Percentiles rank a stretch among this genome's conserved stretches.
phyloP scores from a whole-genome alignment of 345 rosid species.

The Acer saccharum region DNA sequence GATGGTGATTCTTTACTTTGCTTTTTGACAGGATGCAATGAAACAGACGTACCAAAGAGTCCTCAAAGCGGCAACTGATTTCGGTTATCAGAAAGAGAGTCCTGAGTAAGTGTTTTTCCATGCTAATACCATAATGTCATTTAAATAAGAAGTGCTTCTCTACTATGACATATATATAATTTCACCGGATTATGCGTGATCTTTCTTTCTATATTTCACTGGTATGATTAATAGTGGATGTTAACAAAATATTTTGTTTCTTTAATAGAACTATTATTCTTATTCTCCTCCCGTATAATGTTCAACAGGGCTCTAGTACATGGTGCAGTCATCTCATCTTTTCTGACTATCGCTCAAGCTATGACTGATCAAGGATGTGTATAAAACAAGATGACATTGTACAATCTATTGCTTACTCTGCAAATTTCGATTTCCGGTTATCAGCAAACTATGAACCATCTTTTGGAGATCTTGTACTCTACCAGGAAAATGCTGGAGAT shows the following conservation, averaged over 20 bases:
- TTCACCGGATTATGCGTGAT: no score
- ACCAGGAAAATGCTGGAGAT: slow-evolving; percentile 5
- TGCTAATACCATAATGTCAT: no score
- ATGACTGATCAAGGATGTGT: slow-evolving; percentile 99
- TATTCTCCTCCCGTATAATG: not conserved
- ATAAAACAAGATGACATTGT: slow-evolving; percentile 32
- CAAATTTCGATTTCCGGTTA: slow-evolving; percentile 1
- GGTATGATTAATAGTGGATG: not conserved
- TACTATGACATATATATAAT: not conserved
- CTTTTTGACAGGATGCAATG: slow-evolving; percentile 80
- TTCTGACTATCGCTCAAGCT: slow-evolving; percentile 92
- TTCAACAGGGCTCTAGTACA: slow-evolving; percentile 76
- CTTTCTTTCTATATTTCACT: not conserved
- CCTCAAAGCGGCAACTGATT: slow-evolving; percentile 89
- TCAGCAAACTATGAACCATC: not conserved
- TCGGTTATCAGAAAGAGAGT: slow-evolving; percentile 90
- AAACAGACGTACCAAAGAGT: slow-evolving; percentile 89
- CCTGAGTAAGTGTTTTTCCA: slow-evolving; percentile 74
- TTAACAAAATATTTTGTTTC: not conserved
- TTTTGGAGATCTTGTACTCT: not conserved
- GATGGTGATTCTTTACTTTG: slow-evolving; percentile 11
- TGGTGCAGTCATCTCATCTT: slow-evolving; percentile 89
- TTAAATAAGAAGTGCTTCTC: no score
- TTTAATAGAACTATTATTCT: not conserved
- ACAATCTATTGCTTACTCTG: slow-evolving; percentile 4